Conservation (phyloP, 2,329 filamentous ascomycete species). For the Nemania serpens region DNA sequence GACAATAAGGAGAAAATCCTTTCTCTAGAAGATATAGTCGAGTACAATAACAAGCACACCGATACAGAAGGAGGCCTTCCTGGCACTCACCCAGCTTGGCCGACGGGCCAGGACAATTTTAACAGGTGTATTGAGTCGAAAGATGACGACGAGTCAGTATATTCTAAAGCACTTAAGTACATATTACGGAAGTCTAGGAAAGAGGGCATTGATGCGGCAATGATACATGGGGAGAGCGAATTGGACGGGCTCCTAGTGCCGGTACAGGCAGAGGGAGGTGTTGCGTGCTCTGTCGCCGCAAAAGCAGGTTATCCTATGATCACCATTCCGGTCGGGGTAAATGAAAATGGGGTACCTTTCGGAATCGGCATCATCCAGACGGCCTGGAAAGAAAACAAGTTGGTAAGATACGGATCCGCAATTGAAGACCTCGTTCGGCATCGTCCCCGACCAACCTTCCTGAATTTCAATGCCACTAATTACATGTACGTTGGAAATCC, state of each 20-base stretch:
- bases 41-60: slow-evolving; percentile 3
- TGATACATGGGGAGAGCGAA: not conserved
- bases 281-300: slow-evolving; percentile 7
- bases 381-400: slow-evolving; percentile 9
- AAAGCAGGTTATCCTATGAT: slow-evolving; percentile 16
- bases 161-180: not conserved
- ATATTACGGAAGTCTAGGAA: not conserved
- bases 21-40: slow-evolving; percentile 6
- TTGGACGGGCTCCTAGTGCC: slow-evolving; percentile 9
- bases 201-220: slow-evolving; percentile 11
- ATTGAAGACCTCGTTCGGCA: slow-evolving; percentile 6
- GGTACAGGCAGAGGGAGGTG: slow-evolving; percentile 5
- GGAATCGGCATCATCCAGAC: slow-evolving; percentile 8
- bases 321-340: slow-evolving; percentile 6
- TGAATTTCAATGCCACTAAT: slow-evolving; percentile 1
- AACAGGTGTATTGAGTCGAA: slow-evolving; percentile 4
- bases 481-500: slow-evolving; percentile 2
- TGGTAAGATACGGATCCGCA: slow-evolving; percentile 5
- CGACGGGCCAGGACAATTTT: slow-evolving; percentile 7
- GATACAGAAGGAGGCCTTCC: slow-evolving; percentile 4
- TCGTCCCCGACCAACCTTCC: not conserved
- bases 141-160: not conserved
- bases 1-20: slow-evolving; percentile 1
- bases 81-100: slow-evolving; percentile 10
- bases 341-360: slow-evolving; percentile 2